These are phyloP conservation scores for Castanea sativa DNA, from an alignment of 306 rosid genomes.

Conservation along the genomic window DNA sequence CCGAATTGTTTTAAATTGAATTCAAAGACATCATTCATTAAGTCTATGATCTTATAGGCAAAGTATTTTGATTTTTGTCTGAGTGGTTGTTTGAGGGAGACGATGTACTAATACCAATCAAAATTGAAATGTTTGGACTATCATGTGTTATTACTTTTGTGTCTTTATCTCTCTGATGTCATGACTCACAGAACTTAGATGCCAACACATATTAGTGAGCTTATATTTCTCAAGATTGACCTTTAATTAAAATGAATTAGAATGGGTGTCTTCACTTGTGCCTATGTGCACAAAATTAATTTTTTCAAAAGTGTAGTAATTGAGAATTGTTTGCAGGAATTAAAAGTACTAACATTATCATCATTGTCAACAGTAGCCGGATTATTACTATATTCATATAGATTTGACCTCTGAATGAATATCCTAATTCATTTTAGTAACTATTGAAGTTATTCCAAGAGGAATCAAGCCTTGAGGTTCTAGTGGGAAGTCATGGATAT, in stretches of 20 bases:
- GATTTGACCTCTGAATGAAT: not conserved
- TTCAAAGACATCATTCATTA: not conserved
- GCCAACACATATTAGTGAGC: not conserved
- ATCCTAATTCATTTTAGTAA: not conserved
- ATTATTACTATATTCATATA: not conserved
- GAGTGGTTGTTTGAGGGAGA: not conserved
- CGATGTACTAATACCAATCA: not conserved
- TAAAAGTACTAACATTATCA: not conserved
- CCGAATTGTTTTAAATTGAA: not conserved
- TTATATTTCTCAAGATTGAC: not conserved
- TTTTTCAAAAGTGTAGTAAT: not conserved
- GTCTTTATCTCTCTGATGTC: not conserved
- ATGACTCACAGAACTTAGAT: not conserved
- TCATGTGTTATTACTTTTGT: not conserved
- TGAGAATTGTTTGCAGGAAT: not conserved
- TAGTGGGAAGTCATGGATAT: conserved; percentile 36
- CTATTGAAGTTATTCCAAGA: conserved; percentile 23
- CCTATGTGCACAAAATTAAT: not conserved
- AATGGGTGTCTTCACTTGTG: not conserved
- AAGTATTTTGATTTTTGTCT: not conserved
- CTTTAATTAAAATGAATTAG: not conserved
- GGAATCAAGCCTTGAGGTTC: conserved; percentile 15
- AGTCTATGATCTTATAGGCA: not conserved
- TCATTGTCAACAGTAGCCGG: not conserved
- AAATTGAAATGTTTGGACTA: not conserved